Base-by-base conservation (phyloP, 2,329 filamentous ascomycete genomes). In the Ceratocystis alfenasii region DNA sequence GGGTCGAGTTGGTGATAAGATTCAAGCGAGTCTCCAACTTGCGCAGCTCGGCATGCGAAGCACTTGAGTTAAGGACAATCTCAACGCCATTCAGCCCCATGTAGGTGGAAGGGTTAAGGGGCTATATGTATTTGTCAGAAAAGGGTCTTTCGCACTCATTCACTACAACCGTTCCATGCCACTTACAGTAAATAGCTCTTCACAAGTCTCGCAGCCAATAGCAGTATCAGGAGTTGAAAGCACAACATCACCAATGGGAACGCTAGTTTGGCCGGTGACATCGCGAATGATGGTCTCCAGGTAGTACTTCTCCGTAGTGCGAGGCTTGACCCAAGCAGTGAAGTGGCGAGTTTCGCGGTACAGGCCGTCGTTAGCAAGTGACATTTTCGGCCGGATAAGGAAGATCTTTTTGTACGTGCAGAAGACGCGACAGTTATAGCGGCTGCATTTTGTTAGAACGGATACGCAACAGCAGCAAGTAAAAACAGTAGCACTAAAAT, bases 1-100 rank as follows among this genome's bases (percentile, higher is more conserved):
- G 76, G 0, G 87, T 90, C 0, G 84, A 85, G 70, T 88, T 81
- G 1, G 78, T 76, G 65, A 90, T 90, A 4, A 91, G 75, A 4
- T 83, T 79, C 33, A 90, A 75, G 1, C 86, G 77, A 0, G 78
- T 82, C 66, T 86, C 76, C 0, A 90, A 79, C 73, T 90, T 90
- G 20, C 85, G 78, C 7, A 90, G 75, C 70, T 85, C 81, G 20
- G 72, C 71, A n/a, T 76, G 74, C 10, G 71, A 72, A 17, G 71
- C 73, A 28, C 72, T 73, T 44, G 69, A 71, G 65, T 73, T 74
- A n/a, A 72, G 69, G 46, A 72, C 70, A 53, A 72, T 69, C 68
- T 73, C 70, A 17, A 84, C 83, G 3, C 89, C 89, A 70, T 85
- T 80, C 1, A 90, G 77, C n/a, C 82, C 81, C 76, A 85, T 84